Percentiles rank a stretch among this genome's conserved stretches.
phyloP scores from a whole-genome alignment of 176 grass and related monocot species.

The Lolium multiflorum region DNA sequence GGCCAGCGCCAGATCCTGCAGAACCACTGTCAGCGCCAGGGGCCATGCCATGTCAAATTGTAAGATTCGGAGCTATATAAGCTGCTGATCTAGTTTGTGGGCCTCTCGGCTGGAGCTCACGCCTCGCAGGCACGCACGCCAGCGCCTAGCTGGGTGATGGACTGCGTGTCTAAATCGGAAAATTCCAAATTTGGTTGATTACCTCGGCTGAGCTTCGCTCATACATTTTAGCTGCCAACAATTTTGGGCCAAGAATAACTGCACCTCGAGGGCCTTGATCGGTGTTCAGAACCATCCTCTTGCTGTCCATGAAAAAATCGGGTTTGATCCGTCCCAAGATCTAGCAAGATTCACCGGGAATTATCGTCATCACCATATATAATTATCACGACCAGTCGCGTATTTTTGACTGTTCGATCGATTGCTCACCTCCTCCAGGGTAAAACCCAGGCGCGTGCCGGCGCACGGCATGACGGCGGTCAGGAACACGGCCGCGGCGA shows the following conservation, averaged over 20 bases:
- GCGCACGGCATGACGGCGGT: constrained; percentile 46
- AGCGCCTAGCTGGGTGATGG: too few relatives aligned
- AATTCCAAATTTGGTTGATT: not conserved
- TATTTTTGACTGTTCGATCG: not conserved
- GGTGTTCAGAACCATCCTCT: constrained; percentile 22
- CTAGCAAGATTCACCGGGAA: not conserved
- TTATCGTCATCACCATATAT: not conserved
- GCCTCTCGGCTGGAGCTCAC: too few relatives aligned
- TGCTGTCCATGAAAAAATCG: constrained; percentile 53
- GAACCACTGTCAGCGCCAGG: too few relatives aligned
- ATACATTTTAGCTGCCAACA: constrained; percentile 43
- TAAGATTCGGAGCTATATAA: too few relatives aligned
- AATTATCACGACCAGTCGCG: not conserved
- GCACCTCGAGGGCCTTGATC: constrained; percentile 16
- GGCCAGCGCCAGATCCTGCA: constrained; percentile 53
- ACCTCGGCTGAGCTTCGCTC: constrained; percentile 43
- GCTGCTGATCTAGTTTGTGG: too few relatives aligned
- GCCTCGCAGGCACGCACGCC: too few relatives aligned
- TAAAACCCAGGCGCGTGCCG: constrained; percentile 25
- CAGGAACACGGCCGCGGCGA: constrained; percentile 55
- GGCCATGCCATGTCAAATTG: too few relatives aligned
- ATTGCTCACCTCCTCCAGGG: constrained; percentile 36
- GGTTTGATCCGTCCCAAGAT: constrained; percentile 31
- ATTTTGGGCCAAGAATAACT: constrained; percentile 28
- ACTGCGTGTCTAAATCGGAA: too few relatives aligned